Evolutionary conservation across 202 grass and related monocot genomes (phyloP).

Genomic region (Saccharum hybrid): DNA sequence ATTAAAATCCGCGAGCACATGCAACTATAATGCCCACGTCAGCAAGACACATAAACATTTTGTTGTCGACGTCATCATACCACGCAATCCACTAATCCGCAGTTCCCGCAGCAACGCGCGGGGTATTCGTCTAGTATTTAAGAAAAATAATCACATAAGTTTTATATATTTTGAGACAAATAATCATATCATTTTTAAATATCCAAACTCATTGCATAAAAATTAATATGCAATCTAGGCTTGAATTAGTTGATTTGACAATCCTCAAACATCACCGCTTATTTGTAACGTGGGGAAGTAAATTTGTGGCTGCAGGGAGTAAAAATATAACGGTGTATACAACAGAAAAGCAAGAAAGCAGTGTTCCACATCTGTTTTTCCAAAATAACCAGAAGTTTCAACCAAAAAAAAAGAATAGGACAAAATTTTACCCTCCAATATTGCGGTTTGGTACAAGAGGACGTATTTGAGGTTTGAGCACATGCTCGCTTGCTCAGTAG

Average conservation of each 20-base stretch:
- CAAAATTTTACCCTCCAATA: background rate
- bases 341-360: background rate
- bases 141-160: background rate
- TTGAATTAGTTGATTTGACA: background rate
- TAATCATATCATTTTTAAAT: background rate
- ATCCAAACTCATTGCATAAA: background rate
- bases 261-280: background rate
- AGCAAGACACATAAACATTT: no score
- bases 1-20: no score
- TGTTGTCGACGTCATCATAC: no score
- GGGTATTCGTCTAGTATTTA: no score
- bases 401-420: background rate
- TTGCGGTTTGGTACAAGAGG: background rate
- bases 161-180: no score
- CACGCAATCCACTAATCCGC: no score
- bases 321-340: no score
- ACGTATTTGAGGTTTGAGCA: background rate
- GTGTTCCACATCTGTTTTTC: background rate
- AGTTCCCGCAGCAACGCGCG: no score
- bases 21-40: no score
- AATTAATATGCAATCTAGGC: background rate
- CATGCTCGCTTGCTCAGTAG: conserved; percentile 2
- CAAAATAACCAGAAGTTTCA: background rate
- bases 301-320: no score
- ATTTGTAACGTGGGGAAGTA: background rate